These are phyloP conservation scores for Boletales sp. DNA, from an alignment of 768 basidiomycete species.

Conservation along the genomic window DNA sequence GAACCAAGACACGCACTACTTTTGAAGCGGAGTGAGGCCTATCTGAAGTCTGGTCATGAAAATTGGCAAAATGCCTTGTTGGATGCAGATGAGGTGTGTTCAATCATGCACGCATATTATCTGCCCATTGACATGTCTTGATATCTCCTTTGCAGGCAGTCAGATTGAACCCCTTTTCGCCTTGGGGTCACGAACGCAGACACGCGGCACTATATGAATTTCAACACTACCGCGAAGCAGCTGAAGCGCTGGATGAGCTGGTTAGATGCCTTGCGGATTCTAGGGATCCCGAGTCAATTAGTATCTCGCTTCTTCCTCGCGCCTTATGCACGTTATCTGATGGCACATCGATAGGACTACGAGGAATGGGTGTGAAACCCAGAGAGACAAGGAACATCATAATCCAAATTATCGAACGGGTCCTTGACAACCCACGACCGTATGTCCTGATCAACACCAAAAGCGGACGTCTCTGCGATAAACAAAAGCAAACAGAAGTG, in stretches of 20 bases:
- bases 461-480: slow-evolving; percentile 13
- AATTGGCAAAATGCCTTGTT: slow-evolving; percentile 4
- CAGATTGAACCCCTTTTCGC: slow-evolving; percentile 7
- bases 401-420: neutral
- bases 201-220: slow-evolving; percentile 4
- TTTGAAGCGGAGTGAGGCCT: slow-evolving; percentile 14
- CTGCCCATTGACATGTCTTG: neutral
- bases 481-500: neutral
- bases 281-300: neutral
- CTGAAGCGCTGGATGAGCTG: slow-evolving; percentile 10
- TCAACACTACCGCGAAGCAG: slow-evolving; percentile 10
- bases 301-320: neutral
- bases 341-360: slow-evolving; percentile 1
- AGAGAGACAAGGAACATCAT: neutral
- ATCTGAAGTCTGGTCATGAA: neutral
- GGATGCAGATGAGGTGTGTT: slow-evolving; percentile 16
- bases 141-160: slow-evolving; percentile 8
- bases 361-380: slow-evolving; percentile 5
- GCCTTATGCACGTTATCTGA: neutral
- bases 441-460: slow-evolving; percentile 13
- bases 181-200: slow-evolving; percentile 15
- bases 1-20: slow-evolving; percentile 1
- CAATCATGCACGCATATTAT: neutral
- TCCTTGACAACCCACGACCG: slow-evolving; percentile 4
- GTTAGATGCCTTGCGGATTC: neutral